phyloP scores from a whole-genome alignment of 1,139 yeast genomes.

The Blastobotrys raffinosifermentans region DNA sequence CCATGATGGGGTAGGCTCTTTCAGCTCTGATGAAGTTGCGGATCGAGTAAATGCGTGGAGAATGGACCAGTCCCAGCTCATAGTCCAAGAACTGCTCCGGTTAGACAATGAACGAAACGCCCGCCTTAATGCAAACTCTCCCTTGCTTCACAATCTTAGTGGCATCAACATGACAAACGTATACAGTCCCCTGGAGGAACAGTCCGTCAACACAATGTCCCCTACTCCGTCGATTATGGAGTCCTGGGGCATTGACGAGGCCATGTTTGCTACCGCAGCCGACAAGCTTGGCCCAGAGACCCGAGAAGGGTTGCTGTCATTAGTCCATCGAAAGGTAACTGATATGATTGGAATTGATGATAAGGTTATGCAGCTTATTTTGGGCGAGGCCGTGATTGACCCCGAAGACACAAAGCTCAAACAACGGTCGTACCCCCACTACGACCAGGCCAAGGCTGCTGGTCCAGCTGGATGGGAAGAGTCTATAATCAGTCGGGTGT shows the following conservation, averaged over 20 bases:
- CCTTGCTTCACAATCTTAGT: not conserved
- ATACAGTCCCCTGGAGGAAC: not conserved
- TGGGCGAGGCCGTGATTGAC: constrained; percentile 24
- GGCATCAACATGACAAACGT: not conserved
- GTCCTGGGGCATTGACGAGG: constrained; percentile 10
- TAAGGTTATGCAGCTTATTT: constrained; percentile 28
- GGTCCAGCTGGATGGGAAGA: constrained; percentile 29
- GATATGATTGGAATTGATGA: constrained; percentile 30
- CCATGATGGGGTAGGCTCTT: constrained; percentile 35
- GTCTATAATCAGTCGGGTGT: constrained; percentile 15
- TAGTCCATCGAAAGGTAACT: constrained; percentile 16
- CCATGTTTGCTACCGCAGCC: not conserved
- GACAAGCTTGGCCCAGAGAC: not conserved
- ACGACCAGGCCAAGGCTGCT: constrained; percentile 17
- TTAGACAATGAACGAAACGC: constrained; percentile 17
- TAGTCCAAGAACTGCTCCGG: constrained; percentile 28
- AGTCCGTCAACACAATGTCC: no score
- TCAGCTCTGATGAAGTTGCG: constrained; percentile 27
- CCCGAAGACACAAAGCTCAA: constrained; percentile 5
- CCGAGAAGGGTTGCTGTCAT: constrained; percentile 17
- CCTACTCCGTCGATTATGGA: constrained; percentile 11
- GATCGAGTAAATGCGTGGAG: constrained; percentile 38
- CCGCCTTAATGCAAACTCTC: constrained; percentile 16
- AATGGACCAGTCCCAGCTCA: constrained; percentile 33
- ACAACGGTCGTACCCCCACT: constrained; percentile 12